Evolutionary conservation across 805 yeast genomes (phyloP), one percentile per base, ranked within the genome.

Genomic region (Debaryomyces prosopidis): DNA sequence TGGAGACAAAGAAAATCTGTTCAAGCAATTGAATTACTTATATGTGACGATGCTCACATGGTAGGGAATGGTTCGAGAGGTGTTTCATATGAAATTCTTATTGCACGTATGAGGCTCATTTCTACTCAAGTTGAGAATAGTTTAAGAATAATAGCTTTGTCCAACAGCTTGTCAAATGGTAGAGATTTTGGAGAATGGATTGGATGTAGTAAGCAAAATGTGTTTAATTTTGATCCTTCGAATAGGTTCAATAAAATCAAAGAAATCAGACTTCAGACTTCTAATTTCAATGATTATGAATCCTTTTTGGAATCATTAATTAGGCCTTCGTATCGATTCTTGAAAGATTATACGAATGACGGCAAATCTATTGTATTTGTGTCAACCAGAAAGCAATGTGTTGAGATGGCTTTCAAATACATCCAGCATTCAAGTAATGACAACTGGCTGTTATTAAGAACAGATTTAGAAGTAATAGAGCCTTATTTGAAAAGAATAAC

Each of bases 111-210:
- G 79, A 72, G 85, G 48, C 81, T 85, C 49, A 80, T 90, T 61
- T 70, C 83, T 0, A 73, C 79, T 1, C 94, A 88, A 52, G 58
- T 84, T n/a, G 86, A 83, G 28, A 70, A 66, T 2, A 51, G 44
- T 2, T 59, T 70, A 1, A 68, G 98, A 51, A 62, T 90, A 19
- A 78, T 92, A n/a, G 91, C 81, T 0, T 66, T 92, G 18, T 74
- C 87, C 0, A 73, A 81, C 0, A 81, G 96, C 1, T 61, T 92
- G 33, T 81, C 94, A 0, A 87, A 84, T 57, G 87, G 86, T 3
- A 74, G 80, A 42, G 96, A 89, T 51, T 65, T 91, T 46, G 92
- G 87, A 1, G 88, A 85, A 43, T 94, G 98, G 97, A 64, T 94
- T 23, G 96, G 94, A 2, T 84, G 86, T 19, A 54, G 75, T 1